A percentile compares a stretch with the other conserved stretches of the same genome.
Evolutionary conservation across 352 stramenopile species (phyloP).

Genomic region (Phytophthora pinifolia): DNA sequence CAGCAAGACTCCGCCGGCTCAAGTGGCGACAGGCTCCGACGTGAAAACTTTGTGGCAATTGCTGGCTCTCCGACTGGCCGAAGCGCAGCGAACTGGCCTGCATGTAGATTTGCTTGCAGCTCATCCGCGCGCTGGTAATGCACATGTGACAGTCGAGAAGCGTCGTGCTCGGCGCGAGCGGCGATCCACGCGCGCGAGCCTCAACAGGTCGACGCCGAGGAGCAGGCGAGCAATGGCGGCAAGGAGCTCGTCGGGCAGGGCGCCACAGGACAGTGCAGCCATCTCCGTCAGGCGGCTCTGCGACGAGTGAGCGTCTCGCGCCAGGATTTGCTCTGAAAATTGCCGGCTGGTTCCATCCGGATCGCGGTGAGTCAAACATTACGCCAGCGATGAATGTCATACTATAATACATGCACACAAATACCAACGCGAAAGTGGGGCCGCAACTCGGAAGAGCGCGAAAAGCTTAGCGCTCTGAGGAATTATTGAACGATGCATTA

Average conservation of each 20-base stretch:
- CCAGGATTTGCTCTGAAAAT: conserved; percentile 20
- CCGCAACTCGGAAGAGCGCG: too few species aligned
- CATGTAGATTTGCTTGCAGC: conserved; percentile 18
- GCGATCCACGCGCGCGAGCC: conserved; percentile 26
- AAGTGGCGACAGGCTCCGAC: conserved; percentile 25
- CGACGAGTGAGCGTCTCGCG: background rate
- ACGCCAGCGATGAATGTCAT: conserved; percentile 12
- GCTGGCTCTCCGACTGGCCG: conserved; percentile 7
- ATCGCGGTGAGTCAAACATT: conserved; percentile 13
- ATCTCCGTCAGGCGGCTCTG: conserved; percentile 10
- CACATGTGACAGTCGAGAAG: conserved; percentile 25
- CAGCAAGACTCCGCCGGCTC: conserved; percentile 45
- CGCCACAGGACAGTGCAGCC: conserved; percentile 12
- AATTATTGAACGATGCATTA: too few species aligned
- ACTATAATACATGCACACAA: conserved; percentile 10
- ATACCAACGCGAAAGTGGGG: conserved; percentile 6
- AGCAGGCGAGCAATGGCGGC: conserved; percentile 21
- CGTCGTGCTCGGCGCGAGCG: conserved; percentile 6
- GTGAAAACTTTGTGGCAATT: conserved; percentile 1
- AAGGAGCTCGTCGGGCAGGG: conserved; percentile 29
- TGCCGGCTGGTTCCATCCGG: conserved; percentile 12
- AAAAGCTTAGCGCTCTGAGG: too few species aligned
- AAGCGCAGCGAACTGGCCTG: conserved; percentile 18
- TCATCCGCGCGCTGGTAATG: conserved; percentile 11
- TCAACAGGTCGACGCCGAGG: conserved; percentile 29